phyloP scores from a whole-genome alignment of 2,329 filamentous ascomycete species.

The Akanthomyces lecanii region DNA sequence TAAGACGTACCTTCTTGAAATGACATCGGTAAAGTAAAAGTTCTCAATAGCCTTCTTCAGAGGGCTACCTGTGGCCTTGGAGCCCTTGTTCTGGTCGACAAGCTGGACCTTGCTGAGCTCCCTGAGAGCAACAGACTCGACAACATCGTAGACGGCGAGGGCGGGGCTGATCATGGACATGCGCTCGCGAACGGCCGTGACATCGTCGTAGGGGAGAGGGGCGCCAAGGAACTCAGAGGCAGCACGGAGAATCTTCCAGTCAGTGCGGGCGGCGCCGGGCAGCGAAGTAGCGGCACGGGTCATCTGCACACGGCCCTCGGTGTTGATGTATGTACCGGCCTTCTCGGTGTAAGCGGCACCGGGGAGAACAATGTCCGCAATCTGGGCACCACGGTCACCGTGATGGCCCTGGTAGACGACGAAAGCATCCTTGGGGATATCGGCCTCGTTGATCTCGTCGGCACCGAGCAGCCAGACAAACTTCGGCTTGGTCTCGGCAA shows the following conservation, averaged over 20 bases:
- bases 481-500: constrained; percentile 84
- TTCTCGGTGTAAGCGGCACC: constrained; percentile 97
- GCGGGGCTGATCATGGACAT: constrained; percentile 94
- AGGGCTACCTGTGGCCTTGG: constrained; percentile 64
- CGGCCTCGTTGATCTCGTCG: constrained; percentile 78
- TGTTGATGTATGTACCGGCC: constrained; percentile 93
- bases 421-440: constrained; percentile 94
- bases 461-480: constrained; percentile 96
- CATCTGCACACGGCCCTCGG: constrained; percentile 92
- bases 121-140: constrained; percentile 73
- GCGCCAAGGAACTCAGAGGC: constrained; percentile 84
- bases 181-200: constrained; percentile 82
- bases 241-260: constrained; percentile 98
- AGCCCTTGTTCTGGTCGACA: constrained; percentile 92
- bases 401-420: constrained; percentile 98
- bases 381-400: constrained; percentile 86
- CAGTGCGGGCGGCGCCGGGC: constrained; percentile 84
- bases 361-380: constrained; percentile 90
- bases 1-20: constrained; percentile 79
- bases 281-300: constrained; percentile 84
- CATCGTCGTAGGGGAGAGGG: constrained; percentile 87
- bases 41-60: constrained; percentile 87
- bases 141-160: constrained; percentile 82
- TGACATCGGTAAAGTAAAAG: constrained; percentile 97
- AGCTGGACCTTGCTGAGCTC: constrained; percentile 88